Evolutionary conservation across 768 basidiomycete genomes (phyloP).

Genomic region (Myochromella boudieri): DNA sequence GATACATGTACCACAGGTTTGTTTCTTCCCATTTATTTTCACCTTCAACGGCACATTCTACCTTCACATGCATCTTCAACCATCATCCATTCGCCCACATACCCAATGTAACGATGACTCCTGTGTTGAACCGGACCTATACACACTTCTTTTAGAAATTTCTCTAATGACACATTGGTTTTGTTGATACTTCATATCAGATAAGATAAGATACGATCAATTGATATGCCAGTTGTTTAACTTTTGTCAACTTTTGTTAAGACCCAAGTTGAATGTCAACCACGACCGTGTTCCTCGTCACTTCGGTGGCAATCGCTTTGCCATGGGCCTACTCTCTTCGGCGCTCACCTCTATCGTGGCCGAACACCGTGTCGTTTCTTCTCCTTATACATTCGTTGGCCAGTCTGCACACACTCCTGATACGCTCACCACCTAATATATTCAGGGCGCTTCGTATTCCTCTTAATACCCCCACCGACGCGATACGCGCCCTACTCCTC

Average conservation of each 20-base stretch:
- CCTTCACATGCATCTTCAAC: no score
- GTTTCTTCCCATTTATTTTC: no score
- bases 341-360: constrained; percentile 12
- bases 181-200: no score
- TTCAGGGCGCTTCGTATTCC: constrained; percentile 58
- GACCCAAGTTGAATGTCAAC: constrained; percentile 14
- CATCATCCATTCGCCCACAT: constrained; percentile 36
- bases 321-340: constrained; percentile 21
- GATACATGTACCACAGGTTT: no score
- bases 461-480: constrained; percentile 51
- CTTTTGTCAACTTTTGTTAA: no score
- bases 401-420: constrained; percentile 43
- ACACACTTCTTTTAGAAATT: no score
- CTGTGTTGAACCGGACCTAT: no score
- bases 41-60: no score
- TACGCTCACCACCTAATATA: constrained; percentile 58
- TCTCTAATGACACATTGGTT: no score
- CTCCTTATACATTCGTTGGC: constrained; percentile 53
- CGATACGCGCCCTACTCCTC: constrained; percentile 46
- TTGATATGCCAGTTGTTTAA: neutral
- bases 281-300: constrained; percentile 15
- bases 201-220: neutral
- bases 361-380: constrained; percentile 33
- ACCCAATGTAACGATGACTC: constrained; percentile 35
- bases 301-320: constrained; percentile 15